phyloP scores from a whole-genome alignment of 495 filamentous ascomycete species.

The Pyrenopolyporus hunteri region DNA sequence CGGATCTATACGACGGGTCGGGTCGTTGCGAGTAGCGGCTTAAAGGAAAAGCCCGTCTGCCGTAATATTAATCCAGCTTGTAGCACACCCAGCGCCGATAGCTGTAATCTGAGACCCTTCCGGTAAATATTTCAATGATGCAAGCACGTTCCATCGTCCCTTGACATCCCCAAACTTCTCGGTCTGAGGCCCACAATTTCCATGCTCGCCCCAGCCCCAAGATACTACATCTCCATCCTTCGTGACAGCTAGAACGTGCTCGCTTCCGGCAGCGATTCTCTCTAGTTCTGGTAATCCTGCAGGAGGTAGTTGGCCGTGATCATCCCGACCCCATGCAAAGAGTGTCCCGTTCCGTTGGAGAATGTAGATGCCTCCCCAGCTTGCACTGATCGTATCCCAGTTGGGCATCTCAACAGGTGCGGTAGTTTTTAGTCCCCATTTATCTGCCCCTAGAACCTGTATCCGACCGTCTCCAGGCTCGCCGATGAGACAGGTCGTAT shows the following conservation, averaged over 20 bases:
- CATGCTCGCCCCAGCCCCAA: conserved; percentile 98
- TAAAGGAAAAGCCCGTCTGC: conserved; percentile 37
- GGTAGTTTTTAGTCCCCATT: conserved; percentile 63
- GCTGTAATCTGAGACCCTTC: conserved; percentile 52
- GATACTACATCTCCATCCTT: conserved; percentile 66
- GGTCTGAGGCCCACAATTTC: conserved; percentile 83
- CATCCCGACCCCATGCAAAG: conserved; percentile 76
- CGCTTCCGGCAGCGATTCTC: conserved; percentile 79
- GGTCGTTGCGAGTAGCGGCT: neutral
- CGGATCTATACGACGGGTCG: neutral
- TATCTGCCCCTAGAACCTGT: conserved; percentile 70
- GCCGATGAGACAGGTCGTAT: conserved; percentile 78
- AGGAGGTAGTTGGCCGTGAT: conserved; percentile 81
- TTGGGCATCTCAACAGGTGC: conserved; percentile 45
- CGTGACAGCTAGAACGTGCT: conserved; percentile 77
- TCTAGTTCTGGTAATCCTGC: conserved; percentile 54
- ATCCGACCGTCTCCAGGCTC: conserved; percentile 59
- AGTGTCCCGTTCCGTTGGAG: conserved; percentile 61
- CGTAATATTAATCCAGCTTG: conserved; percentile 73
- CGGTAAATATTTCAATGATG: conserved; percentile 55
- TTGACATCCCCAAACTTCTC: conserved; percentile 67
- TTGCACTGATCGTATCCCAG: conserved; percentile 70
- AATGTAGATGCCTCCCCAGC: conserved; percentile 84
- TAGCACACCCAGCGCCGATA: conserved; percentile 86
- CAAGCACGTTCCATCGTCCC: conserved; percentile 66